Conservation (phyloP, 2,329 filamentous ascomycete species). For the Aspergillus costaricaensis region DNA sequence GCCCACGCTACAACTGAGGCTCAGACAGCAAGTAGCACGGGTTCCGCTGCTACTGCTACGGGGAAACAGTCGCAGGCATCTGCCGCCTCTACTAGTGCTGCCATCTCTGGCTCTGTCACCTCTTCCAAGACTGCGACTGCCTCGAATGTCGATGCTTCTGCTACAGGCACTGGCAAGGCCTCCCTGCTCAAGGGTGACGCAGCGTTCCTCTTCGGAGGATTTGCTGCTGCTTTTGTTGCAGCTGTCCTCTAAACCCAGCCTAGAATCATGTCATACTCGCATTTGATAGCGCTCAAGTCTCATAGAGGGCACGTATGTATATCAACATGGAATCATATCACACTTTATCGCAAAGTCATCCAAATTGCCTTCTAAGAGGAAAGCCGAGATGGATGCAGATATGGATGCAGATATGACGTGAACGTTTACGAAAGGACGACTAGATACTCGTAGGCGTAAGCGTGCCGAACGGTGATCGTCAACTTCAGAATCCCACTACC, state of each 20-base stretch:
- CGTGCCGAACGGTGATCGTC: too few relatives aligned
- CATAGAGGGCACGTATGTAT: too few relatives aligned
- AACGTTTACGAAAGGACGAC: too few relatives aligned
- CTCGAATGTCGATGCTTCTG: not conserved
- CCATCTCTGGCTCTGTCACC: not conserved
- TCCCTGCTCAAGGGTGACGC: not conserved
- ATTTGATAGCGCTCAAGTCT: too few relatives aligned
- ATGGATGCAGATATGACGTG: too few relatives aligned
- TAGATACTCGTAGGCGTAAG: too few relatives aligned
- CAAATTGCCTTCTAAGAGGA: too few relatives aligned
- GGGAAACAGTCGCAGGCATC: not conserved
- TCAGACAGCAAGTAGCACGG: not conserved
- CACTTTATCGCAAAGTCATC: too few relatives aligned
- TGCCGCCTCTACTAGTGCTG: not conserved
- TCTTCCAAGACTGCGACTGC: not conserved
- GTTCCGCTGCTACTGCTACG: not conserved
- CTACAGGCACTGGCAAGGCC: not conserved
- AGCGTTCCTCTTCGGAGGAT: slow-evolving; percentile 13
- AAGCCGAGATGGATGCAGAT: too few relatives aligned
- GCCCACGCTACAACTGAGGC: not conserved
- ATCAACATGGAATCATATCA: too few relatives aligned
- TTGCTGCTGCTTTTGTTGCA: slow-evolving; percentile 4
- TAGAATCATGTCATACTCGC: too few relatives aligned
- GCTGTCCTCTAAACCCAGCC: not conserved
- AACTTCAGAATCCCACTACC: not conserved